Evolutionary conservation across 2,329 filamentous ascomycete genomes (phyloP).

Genomic region (Niveomyces coronatus): DNA sequence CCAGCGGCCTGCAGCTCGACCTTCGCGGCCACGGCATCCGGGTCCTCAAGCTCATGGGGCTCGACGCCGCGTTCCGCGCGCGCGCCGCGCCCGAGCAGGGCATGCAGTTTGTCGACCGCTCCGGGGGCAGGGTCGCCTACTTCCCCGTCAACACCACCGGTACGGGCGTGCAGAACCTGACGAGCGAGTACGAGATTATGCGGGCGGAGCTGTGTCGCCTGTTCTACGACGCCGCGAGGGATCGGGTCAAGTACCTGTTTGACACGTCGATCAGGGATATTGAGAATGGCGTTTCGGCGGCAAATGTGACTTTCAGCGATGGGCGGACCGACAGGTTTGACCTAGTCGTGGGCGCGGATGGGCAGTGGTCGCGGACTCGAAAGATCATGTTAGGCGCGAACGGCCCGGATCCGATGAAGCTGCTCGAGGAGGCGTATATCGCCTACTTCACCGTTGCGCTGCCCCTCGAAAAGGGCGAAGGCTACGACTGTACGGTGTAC

Average conservation of each 20-base stretch:
- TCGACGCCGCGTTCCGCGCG: slow-evolving; percentile 32
- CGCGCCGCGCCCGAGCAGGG: slow-evolving; percentile 36
- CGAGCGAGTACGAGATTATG: slow-evolving; percentile 44
- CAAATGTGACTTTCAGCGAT: slow-evolving; percentile 32
- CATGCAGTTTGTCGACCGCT: slow-evolving; percentile 30
- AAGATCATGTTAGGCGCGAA: slow-evolving; percentile 26
- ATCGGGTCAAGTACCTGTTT: slow-evolving; percentile 20
- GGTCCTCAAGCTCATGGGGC: slow-evolving; percentile 40
- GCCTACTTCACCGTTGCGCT: slow-evolving; percentile 25
- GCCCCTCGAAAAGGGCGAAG: slow-evolving; percentile 16
- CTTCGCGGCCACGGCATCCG: slow-evolving; percentile 40
- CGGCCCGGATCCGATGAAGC: slow-evolving; percentile 14
- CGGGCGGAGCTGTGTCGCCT: slow-evolving; percentile 38
- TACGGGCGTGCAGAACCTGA: slow-evolving; percentile 26
- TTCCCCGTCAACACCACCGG: slow-evolving; percentile 22
- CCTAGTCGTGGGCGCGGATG: slow-evolving; percentile 45
- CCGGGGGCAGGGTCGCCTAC: slow-evolving; percentile 26
- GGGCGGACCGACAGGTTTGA: slow-evolving; percentile 35
- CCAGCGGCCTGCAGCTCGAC: slow-evolving; percentile 43
- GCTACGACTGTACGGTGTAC: slow-evolving; percentile 26
- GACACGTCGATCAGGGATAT: slow-evolving; percentile 16
- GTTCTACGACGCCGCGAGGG: slow-evolving; percentile 25
- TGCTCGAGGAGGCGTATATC: slow-evolving; percentile 17
- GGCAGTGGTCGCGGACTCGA: slow-evolving; percentile 38
- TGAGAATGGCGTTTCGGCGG: slow-evolving; percentile 18